Evolutionary conservation across 2,329 filamentous ascomycete genomes (phyloP).

Genomic region (Graphilbum fragrans): DNA sequence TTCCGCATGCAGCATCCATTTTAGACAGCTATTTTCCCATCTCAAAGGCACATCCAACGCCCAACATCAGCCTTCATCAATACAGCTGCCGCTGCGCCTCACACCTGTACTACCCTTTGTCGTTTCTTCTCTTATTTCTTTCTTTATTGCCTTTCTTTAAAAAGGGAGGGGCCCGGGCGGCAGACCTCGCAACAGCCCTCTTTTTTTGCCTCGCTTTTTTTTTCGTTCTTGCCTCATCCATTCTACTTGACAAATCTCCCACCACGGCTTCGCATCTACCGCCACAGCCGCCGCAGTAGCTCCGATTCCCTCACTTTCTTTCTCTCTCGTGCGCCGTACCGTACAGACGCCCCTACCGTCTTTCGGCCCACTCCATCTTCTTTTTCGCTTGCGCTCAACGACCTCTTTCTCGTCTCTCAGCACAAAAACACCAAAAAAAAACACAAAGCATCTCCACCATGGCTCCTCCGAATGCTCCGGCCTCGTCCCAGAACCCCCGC

Average conservation of each 20-base stretch:
- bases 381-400: neutral
- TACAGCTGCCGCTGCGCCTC: too few relatives aligned
- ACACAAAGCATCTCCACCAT: slow-evolving; percentile 19
- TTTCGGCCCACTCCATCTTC: neutral
- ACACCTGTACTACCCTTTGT: neutral
- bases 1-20: too few relatives aligned
- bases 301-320: neutral
- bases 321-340: neutral
- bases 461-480: slow-evolving; percentile 11
- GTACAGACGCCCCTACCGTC: neutral
- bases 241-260: neutral
- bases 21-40: too few relatives aligned
- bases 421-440: neutral
- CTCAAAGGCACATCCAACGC: too few relatives aligned
- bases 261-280: neutral
- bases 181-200: neutral
- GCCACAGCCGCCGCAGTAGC: neutral
- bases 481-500: slow-evolving; percentile 4
- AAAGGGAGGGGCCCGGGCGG: too few relatives aligned
- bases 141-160: neutral
- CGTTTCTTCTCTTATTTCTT: neutral
- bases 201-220: neutral
- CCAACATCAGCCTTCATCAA: too few relatives aligned
- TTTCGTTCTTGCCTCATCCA: neutral
- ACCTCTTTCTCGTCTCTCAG: neutral